Evolutionary conservation across 768 basidiomycete species (phyloP), one percentile per base, ranked within the genome.

Genomic region (Clitopilus passeckerianus): DNA sequence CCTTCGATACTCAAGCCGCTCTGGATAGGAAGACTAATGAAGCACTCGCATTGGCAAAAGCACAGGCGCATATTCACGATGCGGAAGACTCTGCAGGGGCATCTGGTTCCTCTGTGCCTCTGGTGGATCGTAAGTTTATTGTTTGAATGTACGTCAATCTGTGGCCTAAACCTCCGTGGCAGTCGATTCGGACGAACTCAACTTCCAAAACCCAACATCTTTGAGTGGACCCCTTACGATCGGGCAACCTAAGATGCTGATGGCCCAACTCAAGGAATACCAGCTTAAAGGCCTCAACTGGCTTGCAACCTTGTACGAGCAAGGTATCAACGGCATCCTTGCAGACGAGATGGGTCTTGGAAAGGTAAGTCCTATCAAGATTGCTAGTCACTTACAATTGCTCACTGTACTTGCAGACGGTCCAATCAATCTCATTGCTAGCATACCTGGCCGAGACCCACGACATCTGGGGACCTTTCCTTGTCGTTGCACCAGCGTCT

Each of bases 341-440:
- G 97, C 97, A 1, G 97, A 99, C 70, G 97, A 99, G 75, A 98
- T 98, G 96, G 95, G 95, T 74, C 84, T 93, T 9, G 91, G 91
- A 63, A 93, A 93, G 82, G 91, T 86, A 59, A 34, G 73, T 56
- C 37, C 6, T 33, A 44, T 50, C 7, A 16, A 23, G n/a, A 53
- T 59, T 22, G 56, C 22, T 7, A 14, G 20, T 59, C 37, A n/a
- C 54, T 22, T 30, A 24, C 18, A 58, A 34, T 33, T 43, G 56
- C 35, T 60, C 18, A 60, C 34, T 14, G 55, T n/a, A 54, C 44
- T 56, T 9, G 8, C 60, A 93, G 90, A 98, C 97, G 16, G 93
- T 99, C 3, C 97, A 99, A 80, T 98, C 95, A 0, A 98, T 99
- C 53, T 96, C 97, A 14, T 74, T 99, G 6, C 80, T 99, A 52